These are phyloP conservation scores for Macadamia integrifolia DNA, from an alignment of 164 flowering plant species.

Conservation along the genomic window DNA sequence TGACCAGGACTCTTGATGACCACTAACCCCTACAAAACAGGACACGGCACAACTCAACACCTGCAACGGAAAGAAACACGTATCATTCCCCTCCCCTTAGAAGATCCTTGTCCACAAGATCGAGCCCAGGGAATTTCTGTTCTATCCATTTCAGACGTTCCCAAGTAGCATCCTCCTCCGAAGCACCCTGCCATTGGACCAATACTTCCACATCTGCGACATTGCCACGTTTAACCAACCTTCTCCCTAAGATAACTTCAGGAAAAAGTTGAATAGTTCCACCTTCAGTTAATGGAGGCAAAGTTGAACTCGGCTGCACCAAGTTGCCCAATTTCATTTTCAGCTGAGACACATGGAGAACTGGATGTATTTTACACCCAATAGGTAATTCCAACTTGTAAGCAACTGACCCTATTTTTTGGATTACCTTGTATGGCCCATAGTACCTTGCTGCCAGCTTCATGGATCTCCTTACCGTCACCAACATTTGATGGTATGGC, in stretches of 20 bases:
- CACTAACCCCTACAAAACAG: too few relatives aligned
- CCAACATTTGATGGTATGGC: background rate
- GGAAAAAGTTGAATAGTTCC: too few relatives aligned
- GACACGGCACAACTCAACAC: too few relatives aligned
- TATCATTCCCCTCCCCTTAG: too few relatives aligned
- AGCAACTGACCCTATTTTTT: background rate
- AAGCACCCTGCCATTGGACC: background rate
- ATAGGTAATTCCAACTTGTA: background rate
- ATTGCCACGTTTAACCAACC: too few relatives aligned
- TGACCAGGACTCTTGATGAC: too few relatives aligned
- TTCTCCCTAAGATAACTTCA: too few relatives aligned
- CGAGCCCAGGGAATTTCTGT: too few relatives aligned
- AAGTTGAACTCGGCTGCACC: background rate
- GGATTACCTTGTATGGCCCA: background rate
- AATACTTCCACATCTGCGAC: background rate
- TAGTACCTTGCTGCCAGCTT: background rate
- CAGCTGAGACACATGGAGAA: constrained; percentile 6
- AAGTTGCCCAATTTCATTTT: background rate
- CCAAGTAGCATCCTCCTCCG: constrained; percentile 3
- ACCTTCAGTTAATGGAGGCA: too few relatives aligned
- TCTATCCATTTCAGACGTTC: background rate
- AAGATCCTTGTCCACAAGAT: too few relatives aligned
- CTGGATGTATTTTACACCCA: background rate
- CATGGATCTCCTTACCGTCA: background rate
- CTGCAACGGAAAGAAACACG: too few relatives aligned